Evolutionary conservation across 2,329 filamentous ascomycete genomes (phyloP), one percentile per base, ranked within the genome.

Genomic region (Stemphylium lycopersici): DNA sequence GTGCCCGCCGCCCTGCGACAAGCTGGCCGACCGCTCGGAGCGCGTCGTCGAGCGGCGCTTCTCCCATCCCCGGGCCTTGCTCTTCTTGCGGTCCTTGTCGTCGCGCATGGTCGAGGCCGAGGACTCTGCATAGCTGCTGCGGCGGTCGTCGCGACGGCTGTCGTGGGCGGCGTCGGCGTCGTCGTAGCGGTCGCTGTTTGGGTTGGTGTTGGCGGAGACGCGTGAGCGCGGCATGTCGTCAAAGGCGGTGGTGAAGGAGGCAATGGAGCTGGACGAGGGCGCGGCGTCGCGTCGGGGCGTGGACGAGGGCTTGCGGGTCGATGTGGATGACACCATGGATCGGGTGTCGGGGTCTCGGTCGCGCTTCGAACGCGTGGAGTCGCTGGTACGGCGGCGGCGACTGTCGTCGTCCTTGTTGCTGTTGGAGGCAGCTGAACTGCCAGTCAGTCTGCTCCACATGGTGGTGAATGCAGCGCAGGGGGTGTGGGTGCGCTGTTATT

Each of bases 231-330:
- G 59, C 58, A 66, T 66, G 26, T 67, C 59, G 64, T 70, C 70
- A 15, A 68, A 66, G 44, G 76, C 76, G 37, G 77, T 79, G 16
- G 67, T 74, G 65, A 75, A 79, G 16, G 75, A 76, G 24, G 71
- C 69, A 16, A 70, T 68, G 13, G 26, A 29, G 26, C 26, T 29
- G 26, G 73, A 76, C 26, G 71, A 68, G 24, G 66, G 63, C 36
- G 65, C 66, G 50, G 61, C 56, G 47, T 73, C 68, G 59, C 66
- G 66, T 41, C 66, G 60, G 5, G 71, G 67, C 5, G 60, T 62
- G 6, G 26, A 29, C 2, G 71, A 66, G 3, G 71, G 71, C 54
- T 61, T 72, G 38, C 73, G 66, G 22, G 68, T 66, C 3, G 74
- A 74, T 20, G 65, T 65, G 4, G 70, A 71, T 6, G 73, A 73